phyloP scores from a whole-genome alignment of 2,329 filamentous ascomycete genomes.

The Blastomyces silverae region DNA sequence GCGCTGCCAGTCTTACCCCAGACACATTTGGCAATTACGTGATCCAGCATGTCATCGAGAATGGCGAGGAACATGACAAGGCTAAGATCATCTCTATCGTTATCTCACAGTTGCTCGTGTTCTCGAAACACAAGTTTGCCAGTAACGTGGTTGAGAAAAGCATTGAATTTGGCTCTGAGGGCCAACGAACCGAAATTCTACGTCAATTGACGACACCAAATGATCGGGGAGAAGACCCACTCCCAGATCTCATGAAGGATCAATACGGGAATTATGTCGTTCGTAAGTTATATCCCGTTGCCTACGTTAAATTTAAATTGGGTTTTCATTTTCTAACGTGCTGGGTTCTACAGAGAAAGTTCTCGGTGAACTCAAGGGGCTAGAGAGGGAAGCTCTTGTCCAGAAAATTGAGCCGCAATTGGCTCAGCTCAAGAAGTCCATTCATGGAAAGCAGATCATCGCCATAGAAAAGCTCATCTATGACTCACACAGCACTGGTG shows the following conservation, averaged over 20 bases:
- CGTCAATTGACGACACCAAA: constrained; percentile 54
- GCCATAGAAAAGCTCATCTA: constrained; percentile 55
- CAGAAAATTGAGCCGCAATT: constrained; percentile 60
- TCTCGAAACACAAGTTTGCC: constrained; percentile 92
- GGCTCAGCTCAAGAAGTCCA: constrained; percentile 55
- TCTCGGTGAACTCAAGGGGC: constrained; percentile 55
- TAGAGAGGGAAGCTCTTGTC: constrained; percentile 54
- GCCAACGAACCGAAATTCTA: constrained; percentile 65
- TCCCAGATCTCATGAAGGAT: constrained; percentile 76
- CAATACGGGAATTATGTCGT: constrained; percentile 95
- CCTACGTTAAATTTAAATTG: background rate
- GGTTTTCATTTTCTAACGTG: background rate
- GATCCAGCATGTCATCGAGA: constrained; percentile 79
- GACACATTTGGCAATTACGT: constrained; percentile 97
- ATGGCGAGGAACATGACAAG: constrained; percentile 66
- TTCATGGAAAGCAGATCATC: constrained; percentile 59
- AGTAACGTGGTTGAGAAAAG: constrained; percentile 97
- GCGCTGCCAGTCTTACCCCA: constrained; percentile 64
- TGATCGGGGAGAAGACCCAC: constrained; percentile 60
- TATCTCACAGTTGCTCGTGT: constrained; percentile 60
- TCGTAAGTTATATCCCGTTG: constrained; percentile 55
- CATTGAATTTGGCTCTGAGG: constrained; percentile 61
- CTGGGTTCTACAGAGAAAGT: constrained; percentile 64
- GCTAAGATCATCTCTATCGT: constrained; percentile 67
- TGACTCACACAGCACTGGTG: constrained; percentile 21